A percentile compares a stretch with the other conserved stretches of the same genome.
phyloP scores from a whole-genome alignment of 148 eudicot species.

The Euryodendron excelsum region DNA sequence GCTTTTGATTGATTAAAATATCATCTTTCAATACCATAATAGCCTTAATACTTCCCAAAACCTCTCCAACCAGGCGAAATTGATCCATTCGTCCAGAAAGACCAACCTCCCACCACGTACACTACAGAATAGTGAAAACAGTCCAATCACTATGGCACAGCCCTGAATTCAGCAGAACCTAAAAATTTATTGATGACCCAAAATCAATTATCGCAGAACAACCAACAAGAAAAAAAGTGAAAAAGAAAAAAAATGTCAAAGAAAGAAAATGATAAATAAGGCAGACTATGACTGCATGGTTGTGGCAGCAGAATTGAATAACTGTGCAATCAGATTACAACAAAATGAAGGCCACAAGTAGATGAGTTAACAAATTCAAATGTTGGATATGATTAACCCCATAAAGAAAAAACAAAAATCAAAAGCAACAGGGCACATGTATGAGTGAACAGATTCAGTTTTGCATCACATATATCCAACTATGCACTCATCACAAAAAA shows the following conservation, averaged over 20 bases:
- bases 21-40: constrained; percentile 50
- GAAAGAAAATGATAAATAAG: not conserved
- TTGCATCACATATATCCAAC: not conserved
- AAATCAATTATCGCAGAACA: not conserved
- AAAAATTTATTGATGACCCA: not conserved
- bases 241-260: not conserved
- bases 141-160: not conserved
- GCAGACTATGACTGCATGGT: not conserved
- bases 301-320: not conserved
- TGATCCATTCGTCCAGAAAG: constrained; percentile 80
- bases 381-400: not conserved
- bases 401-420: not conserved
- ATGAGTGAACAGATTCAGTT: not conserved
- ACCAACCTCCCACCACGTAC: too few relatives aligned
- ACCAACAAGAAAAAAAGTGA: not conserved
- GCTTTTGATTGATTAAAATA: constrained; percentile 47
- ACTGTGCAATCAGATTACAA: not conserved
- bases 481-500: not conserved
- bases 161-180: not conserved
- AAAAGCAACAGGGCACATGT: not conserved
- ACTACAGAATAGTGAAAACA: not conserved
- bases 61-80: constrained; percentile 67
- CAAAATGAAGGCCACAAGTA: not conserved
- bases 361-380: not conserved
- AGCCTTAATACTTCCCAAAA: constrained; percentile 59